A percentile compares a stretch with the other conserved stretches of the same genome.
Conservation (phyloP, 768 basidiomycete genomes). For the Lanmaoa pseudosensibilis region DNA sequence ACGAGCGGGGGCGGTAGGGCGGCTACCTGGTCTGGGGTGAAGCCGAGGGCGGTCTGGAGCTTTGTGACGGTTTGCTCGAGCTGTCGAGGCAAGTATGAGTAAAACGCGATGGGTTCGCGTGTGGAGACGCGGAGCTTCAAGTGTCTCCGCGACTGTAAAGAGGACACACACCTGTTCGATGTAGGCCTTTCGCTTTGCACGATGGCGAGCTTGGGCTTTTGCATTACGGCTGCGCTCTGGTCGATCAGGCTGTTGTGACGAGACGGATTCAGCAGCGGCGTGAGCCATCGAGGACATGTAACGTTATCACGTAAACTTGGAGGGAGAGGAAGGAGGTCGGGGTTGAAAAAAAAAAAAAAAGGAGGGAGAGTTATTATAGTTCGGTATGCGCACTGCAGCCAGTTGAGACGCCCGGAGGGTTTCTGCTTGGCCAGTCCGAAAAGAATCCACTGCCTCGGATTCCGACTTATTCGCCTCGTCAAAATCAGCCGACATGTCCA, state of each 20-base stretch:
- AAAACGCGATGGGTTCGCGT: slow-evolving; percentile 13
- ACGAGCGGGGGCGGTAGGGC: slow-evolving; percentile 69
- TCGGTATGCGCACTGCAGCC: slow-evolving; percentile 17
- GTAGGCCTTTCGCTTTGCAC: slow-evolving; percentile 91
- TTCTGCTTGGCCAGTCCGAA: slow-evolving; percentile 20
- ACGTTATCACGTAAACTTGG: slow-evolving; percentile 42
- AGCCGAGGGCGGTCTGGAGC: slow-evolving; percentile 71
- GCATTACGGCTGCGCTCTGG: slow-evolving; percentile 87
- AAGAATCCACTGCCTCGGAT: slow-evolving; percentile 38
- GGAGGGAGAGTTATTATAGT: slow-evolving; percentile 37
- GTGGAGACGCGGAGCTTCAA: slow-evolving; percentile 5
- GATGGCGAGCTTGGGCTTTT: slow-evolving; percentile 85
- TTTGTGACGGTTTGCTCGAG: slow-evolving; percentile 85
- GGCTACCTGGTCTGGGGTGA: slow-evolving; percentile 72
- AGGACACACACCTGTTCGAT: slow-evolving; percentile 72
- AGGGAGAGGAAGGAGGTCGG: slow-evolving; percentile 47
- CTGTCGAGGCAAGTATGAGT: slow-evolving; percentile 36
- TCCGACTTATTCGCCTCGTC: slow-evolving; percentile 52
- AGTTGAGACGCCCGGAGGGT: slow-evolving; percentile 26
- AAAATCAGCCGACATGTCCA: slow-evolving; percentile 36
- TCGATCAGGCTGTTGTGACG: slow-evolving; percentile 50
- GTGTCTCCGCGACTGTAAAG: slow-evolving; percentile 1
- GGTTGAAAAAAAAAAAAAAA: slow-evolving; percentile 44
- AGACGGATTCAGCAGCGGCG: slow-evolving; percentile 46
- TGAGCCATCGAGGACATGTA: slow-evolving; percentile 60